Evolutionary conservation across 805 yeast species (phyloP), one percentile per base, ranked within the genome.

Genomic region (Kodamaea kaohsiungensis): DNA sequence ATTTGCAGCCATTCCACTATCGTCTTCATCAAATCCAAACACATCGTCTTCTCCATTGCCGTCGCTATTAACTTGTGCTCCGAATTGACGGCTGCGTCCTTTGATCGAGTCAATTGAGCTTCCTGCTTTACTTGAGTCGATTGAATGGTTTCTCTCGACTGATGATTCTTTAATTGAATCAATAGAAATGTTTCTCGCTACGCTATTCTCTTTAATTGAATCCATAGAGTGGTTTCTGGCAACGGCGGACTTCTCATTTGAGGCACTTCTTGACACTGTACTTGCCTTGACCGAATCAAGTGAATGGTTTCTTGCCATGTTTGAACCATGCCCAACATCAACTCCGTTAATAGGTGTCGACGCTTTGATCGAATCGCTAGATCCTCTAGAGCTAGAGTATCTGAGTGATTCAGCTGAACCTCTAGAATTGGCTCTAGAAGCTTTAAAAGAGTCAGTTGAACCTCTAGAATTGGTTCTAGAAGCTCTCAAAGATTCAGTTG

Each of bases 41-140:
- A 43, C 45, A 45, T 42, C 49, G 25, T 53, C 56, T 12, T 49
- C 51, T 17, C 52, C 56, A 5, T 39, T 33, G 12, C 46, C 52
- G 17, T 17, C 35, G 25, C 42, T 17, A 25, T 40, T 16, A 8
- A 40, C 45, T 1, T 25, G 45, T 9, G 19, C 19, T 2, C n/a
- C n/a, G 19, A 17, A 17, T 16, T 16, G 19, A 7, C 18, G 45
- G n/a, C 45, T 17, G n/a, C 17, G 45, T 17, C 19, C 25, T 22
- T 40, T 40, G 5, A 40, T 19, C n/a, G 19, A 40, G 12, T 40
- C 45, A 40, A 40, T 12, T 3, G 45, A 40, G 5, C 45, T 19
- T 4, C 45, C 45, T 16, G 45, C 25, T 13, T 40, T 40, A 7
- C 25, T 40, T 8, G 45, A 40, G 25, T 40, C 45, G 5, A 40